Evolutionary conservation across 2,329 filamentous ascomycete species (phyloP).

Genomic region (Cladophialophora chaetospira): DNA sequence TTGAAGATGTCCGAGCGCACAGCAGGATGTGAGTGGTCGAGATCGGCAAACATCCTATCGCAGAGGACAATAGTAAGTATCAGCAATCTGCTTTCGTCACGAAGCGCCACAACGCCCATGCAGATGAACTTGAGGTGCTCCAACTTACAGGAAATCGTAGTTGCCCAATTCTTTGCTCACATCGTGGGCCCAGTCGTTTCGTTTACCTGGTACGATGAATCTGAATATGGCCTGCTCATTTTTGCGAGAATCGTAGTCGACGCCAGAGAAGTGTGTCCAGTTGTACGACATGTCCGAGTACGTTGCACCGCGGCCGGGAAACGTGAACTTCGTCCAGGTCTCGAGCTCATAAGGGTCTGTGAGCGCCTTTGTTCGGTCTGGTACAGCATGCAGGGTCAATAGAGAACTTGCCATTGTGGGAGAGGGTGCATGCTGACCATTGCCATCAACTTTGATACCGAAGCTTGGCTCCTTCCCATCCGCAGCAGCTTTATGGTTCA

Average conservation of each 20-base stretch:
- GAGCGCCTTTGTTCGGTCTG: conserved; percentile 58
- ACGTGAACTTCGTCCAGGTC: conserved; percentile 69
- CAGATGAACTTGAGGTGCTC: too few species aligned
- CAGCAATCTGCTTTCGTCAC: neutral
- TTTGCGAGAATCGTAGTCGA: conserved; percentile 63
- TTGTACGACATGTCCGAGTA: conserved; percentile 66
- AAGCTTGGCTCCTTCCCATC: conserved; percentile 64
- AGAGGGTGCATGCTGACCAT: conserved; percentile 37
- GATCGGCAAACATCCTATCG: conserved; percentile 64
- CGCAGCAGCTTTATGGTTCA: conserved; percentile 72
- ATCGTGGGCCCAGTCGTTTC: conserved; percentile 56
- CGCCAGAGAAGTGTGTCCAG: conserved; percentile 68
- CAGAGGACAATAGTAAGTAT: neutral
- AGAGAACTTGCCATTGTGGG: neutral
- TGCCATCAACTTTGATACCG: conserved; percentile 64
- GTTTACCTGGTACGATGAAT: conserved; percentile 61
- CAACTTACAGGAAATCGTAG: conserved; percentile 49
- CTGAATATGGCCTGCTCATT: conserved; percentile 63
- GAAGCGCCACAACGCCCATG: too few species aligned
- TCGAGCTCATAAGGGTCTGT: conserved; percentile 63
- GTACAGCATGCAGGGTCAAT: neutral
- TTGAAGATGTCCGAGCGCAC: conserved; percentile 65
- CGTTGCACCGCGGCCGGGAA: conserved; percentile 60
- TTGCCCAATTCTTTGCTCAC: conserved; percentile 69
- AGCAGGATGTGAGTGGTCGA: conserved; percentile 66